A percentile compares a stretch with the other conserved stretches of the same genome.
phyloP scores from a whole-genome alignment of 345 rosid genomes.

The Eutrema yunnanense region DNA sequence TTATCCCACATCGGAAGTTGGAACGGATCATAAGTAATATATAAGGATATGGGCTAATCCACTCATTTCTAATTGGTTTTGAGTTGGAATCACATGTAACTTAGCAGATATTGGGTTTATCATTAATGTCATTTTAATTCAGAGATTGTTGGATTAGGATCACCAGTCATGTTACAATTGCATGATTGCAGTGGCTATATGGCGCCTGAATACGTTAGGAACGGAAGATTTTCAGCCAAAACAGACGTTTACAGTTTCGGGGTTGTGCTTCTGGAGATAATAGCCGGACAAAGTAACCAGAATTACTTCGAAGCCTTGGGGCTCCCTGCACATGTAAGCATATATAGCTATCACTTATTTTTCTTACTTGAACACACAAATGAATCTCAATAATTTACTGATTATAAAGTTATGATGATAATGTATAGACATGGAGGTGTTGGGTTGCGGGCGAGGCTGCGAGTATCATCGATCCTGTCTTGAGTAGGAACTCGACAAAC shows the following conservation, averaged over 20 bases:
- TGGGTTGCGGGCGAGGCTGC: slow-evolving; percentile 39
- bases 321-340: slow-evolving; percentile 17
- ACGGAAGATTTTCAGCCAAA: slow-evolving; percentile 36
- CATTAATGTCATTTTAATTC: not conserved
- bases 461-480: slow-evolving; percentile 36
- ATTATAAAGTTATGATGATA: not conserved
- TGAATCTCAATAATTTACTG: not conserved
- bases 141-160: not conserved
- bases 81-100: no score
- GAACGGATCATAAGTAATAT: no score
- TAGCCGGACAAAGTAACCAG: slow-evolving; percentile 38
- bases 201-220: slow-evolving; percentile 44
- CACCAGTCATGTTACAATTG: not conserved
- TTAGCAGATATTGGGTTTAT: not conserved
- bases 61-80: no score
- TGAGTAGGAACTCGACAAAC: slow-evolving; percentile 18
- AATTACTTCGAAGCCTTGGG: slow-evolving; percentile 22
- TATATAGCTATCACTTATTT: not conserved
- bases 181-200: slow-evolving; percentile 39
- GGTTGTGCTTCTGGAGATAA: slow-evolving; percentile 38
- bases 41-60: no score
- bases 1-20: no score
- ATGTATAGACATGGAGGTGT: slow-evolving; percentile 45
- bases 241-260: slow-evolving; percentile 48
- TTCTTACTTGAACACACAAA: not conserved